A percentile compares a stretch with the other conserved stretches of the same genome.
These are phyloP conservation scores for Cyclotella choctawhatcheeana DNA, from an alignment of 108 stramenopile species.

Conservation along the genomic window DNA sequence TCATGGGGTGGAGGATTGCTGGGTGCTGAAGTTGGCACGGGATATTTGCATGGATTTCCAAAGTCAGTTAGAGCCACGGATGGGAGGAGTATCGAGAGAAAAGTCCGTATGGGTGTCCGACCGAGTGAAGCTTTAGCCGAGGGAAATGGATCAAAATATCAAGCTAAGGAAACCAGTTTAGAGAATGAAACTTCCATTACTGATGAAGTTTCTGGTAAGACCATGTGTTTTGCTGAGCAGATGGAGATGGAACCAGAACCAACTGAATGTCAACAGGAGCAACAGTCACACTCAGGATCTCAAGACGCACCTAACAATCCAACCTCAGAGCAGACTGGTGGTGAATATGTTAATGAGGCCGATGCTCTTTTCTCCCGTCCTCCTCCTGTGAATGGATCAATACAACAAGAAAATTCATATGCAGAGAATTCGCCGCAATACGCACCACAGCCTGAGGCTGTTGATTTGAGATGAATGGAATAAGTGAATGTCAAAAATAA, in stretches of 20 bases:
- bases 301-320: background rate
- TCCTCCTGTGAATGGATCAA: constrained; percentile 26
- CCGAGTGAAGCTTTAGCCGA: constrained; percentile 31
- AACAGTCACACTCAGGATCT: constrained; percentile 4
- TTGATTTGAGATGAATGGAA: constrained; percentile 4
- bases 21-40: constrained; percentile 94
- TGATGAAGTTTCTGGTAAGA: constrained; percentile 37
- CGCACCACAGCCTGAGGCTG: background rate
- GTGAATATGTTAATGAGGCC: constrained; percentile 13
- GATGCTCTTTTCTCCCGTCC: constrained; percentile 29
- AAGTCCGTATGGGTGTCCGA: constrained; percentile 51
- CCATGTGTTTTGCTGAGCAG: constrained; percentile 62
- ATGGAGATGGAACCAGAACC: constrained; percentile 80
- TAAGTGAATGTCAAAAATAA: too few species aligned
- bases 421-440: background rate
- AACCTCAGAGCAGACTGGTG: constrained; percentile 1
- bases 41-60: constrained; percentile 92
- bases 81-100: constrained; percentile 74
- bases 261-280: constrained; percentile 19
- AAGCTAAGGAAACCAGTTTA: constrained; percentile 11
- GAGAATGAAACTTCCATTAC: constrained; percentile 40
- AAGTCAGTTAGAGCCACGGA: constrained; percentile 62
- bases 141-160: background rate
- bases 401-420: constrained; percentile 3
- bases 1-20: constrained; percentile 91